A percentile compares a stretch with the other conserved stretches of the same genome.
Evolutionary conservation across 306 rosid genomes (phyloP).

Genomic region (Cucumis hystrix): DNA sequence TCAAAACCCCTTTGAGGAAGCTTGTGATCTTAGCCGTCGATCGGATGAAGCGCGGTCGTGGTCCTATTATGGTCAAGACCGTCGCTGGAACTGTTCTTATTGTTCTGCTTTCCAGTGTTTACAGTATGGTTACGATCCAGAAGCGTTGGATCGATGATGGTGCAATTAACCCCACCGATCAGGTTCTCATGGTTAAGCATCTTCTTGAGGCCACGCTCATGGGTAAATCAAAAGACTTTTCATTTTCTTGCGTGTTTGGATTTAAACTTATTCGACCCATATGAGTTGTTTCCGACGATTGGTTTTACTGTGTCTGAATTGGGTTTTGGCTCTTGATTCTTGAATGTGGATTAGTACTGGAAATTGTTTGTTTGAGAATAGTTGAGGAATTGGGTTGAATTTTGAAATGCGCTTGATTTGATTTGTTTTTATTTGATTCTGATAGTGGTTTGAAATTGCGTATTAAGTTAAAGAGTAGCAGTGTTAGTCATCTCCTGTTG

Average conservation of each 20-base stretch:
- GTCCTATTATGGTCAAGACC: conserved; percentile 71
- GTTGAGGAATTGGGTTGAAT: background rate
- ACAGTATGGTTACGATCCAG: conserved; percentile 45
- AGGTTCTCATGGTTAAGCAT: conserved; percentile 76
- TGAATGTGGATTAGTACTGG: background rate
- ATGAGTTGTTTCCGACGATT: background rate
- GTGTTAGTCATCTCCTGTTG: background rate
- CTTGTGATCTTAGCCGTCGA: conserved; percentile 56
- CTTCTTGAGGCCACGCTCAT: conserved; percentile 81
- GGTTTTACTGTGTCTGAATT: background rate
- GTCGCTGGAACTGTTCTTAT: conserved; percentile 44
- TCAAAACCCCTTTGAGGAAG: conserved; percentile 82
- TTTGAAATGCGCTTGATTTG: background rate
- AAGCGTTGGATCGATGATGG: conserved; percentile 50
- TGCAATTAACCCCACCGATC: conserved; percentile 68
- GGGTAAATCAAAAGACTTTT: conserved; percentile 33
- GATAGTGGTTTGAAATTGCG: background rate
- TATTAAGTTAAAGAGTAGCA: background rate
- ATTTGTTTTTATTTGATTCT: background rate
- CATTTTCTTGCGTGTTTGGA: background rate
- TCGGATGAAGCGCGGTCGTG: conserved; percentile 72
- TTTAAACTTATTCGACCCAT: background rate
- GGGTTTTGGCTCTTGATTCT: background rate
- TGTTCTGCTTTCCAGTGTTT: conserved; percentile 37
- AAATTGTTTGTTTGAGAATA: background rate